Conservation (phyloP, 345 rosid species). For the Carallia brachiata region DNA sequence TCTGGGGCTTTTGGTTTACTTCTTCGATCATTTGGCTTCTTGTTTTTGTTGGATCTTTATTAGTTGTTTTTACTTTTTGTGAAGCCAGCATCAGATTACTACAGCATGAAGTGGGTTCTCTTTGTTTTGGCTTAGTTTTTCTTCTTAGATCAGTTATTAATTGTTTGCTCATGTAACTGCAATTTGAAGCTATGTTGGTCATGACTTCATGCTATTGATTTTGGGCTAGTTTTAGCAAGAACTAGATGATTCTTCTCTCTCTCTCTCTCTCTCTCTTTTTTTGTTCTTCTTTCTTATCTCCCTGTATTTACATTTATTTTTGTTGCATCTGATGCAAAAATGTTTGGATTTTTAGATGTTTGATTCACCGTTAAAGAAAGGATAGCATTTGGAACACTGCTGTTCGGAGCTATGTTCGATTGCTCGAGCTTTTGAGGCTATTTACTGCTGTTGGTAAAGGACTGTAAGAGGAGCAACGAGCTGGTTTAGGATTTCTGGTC, state of each 20-base stretch:
- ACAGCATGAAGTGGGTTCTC: neutral
- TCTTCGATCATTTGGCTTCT: neutral
- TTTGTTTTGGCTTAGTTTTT: neutral
- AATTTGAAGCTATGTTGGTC: neutral
- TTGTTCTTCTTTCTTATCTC: neutral
- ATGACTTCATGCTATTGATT: no score
- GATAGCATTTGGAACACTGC: neutral
- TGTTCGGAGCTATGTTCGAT: slow-evolving; percentile 2
- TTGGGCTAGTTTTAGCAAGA: neutral
- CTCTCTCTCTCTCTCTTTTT: neutral
- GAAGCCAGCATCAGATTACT: neutral
- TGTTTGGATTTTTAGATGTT: neutral
- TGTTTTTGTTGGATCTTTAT: slow-evolving; percentile 3
- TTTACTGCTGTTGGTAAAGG: neutral
- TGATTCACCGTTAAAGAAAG: slow-evolving; percentile 6
- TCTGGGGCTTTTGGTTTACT: no score
- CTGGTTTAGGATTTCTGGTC: neutral
- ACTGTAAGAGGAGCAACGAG: neutral
- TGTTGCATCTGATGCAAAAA: neutral
- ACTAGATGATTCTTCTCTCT: neutral
- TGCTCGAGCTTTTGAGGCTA: neutral
- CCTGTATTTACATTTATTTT: neutral
- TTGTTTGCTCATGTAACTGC: neutral
- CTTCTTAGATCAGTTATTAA: neutral
- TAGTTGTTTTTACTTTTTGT: neutral